Percentiles rank a stretch among this genome's conserved stretches.
Conservation (phyloP, 768 basidiomycete genomes). For the Chalciporus chontae region DNA sequence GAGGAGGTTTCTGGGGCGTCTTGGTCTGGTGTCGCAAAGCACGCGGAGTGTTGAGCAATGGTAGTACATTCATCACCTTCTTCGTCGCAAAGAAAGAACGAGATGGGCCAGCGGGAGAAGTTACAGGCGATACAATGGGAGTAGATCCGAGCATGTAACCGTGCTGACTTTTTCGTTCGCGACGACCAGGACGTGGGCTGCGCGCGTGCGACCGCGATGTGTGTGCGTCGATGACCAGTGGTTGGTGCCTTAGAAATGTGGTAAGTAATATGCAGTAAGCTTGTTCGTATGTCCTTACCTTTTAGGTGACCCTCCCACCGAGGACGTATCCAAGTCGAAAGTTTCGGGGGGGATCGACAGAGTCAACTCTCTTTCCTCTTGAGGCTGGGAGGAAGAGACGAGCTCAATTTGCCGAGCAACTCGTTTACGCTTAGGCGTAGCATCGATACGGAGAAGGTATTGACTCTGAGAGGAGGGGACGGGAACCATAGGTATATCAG, state of each 20-base stretch:
- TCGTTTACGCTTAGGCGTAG: constrained; percentile 36
- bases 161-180: constrained; percentile 1
- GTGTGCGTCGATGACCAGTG: too few species aligned
- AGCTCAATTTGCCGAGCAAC: constrained; percentile 16
- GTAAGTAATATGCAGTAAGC: constrained; percentile 1
- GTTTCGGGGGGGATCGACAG: constrained; percentile 6
- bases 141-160: constrained; percentile 1
- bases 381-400: constrained; percentile 33
- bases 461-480: constrained; percentile 32
- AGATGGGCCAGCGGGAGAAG: not conserved
- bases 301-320: not conserved
- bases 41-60: not conserved
- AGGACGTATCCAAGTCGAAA: not conserved
- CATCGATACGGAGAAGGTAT: constrained; percentile 29
- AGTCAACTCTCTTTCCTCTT: constrained; percentile 28
- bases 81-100: not conserved
- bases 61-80: not conserved
- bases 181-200: not conserved
- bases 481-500: constrained; percentile 10
- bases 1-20: not conserved
- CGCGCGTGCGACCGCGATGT: not conserved
- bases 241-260: constrained; percentile 4
- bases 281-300: constrained; percentile 13
- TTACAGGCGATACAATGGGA: constrained; percentile 1
- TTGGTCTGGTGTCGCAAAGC: not conserved